A percentile compares a stretch with the other conserved stretches of the same genome.
phyloP scores from a whole-genome alignment of 106 monocot species.

The Dendrobium officinale region DNA sequence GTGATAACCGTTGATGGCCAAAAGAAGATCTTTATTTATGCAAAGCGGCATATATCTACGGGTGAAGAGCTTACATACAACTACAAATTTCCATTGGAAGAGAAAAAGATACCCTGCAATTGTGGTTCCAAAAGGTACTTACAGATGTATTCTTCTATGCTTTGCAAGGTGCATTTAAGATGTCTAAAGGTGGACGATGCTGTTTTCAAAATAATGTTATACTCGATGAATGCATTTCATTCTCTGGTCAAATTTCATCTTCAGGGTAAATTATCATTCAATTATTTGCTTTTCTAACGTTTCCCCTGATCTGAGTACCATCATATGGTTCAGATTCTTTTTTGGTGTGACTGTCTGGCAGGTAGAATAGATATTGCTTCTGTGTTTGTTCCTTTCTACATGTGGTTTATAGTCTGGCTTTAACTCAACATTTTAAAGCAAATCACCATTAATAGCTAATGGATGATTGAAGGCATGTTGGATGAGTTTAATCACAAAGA shows the following conservation, averaged over 20 bases:
- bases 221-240: neutral
- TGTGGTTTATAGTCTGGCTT: neutral
- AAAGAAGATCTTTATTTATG: constrained; percentile 98
- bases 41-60: constrained; percentile 79
- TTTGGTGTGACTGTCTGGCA: neutral
- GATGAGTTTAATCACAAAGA: neutral
- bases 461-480: neutral
- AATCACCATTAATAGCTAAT: neutral
- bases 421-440: neutral
- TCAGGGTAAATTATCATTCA: neutral
- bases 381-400: neutral
- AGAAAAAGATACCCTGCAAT: constrained; percentile 95
- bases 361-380: neutral
- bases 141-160: neutral
- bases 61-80: constrained; percentile 98
- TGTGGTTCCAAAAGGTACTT: constrained; percentile 84
- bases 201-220: neutral
- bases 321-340: neutral
- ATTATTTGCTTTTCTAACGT: neutral
- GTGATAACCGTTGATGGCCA: constrained; percentile 94
- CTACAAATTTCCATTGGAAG: constrained; percentile 97
- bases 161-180: neutral
- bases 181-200: neutral
- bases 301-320: neutral
- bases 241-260: neutral